Evolutionary conservation across 805 yeast genomes (phyloP).

Genomic region (Teunomyces pallodes): DNA sequence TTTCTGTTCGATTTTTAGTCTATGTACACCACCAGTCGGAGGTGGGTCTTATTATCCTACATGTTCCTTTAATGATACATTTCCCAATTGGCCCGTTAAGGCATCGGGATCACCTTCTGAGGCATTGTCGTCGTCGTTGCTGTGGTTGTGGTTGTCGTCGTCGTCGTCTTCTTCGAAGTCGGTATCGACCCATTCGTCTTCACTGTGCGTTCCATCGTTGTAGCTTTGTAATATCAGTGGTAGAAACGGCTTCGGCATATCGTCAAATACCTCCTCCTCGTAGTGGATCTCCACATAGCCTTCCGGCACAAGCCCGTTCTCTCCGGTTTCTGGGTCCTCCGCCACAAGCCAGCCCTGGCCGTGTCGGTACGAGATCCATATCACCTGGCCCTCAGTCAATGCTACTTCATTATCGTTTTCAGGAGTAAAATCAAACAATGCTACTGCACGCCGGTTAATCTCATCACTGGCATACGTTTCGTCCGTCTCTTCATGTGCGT

Average conservation of each 20-base stretch:
- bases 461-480: conserved; percentile 24
- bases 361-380: conserved; percentile 85
- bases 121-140: neutral
- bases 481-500: conserved; percentile 1
- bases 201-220: conserved; percentile 14
- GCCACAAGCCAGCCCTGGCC: conserved; percentile 99
- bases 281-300: conserved; percentile 71
- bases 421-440: conserved; percentile 84
- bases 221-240: conserved; percentile 30
- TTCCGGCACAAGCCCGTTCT: conserved; percentile 92
- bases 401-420: conserved; percentile 92
- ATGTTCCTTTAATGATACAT: neutral
- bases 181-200: conserved; percentile 27
- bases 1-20: neutral
- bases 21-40: neutral
- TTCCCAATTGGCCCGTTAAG: neutral
- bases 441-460: conserved; percentile 64
- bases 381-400: conserved; percentile 73
- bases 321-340: conserved; percentile 67
- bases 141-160: conserved; percentile 7
- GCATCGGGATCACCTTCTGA: neutral
- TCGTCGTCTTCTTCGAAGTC: conserved; percentile 25
- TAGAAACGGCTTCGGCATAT: conserved; percentile 47
- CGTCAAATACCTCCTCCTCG: conserved; percentile 28
- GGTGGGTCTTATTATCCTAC: neutral